Evolutionary conservation across 1,284 basidiomycete genomes (phyloP).

Genomic region (Hemileia vastatrix): DNA sequence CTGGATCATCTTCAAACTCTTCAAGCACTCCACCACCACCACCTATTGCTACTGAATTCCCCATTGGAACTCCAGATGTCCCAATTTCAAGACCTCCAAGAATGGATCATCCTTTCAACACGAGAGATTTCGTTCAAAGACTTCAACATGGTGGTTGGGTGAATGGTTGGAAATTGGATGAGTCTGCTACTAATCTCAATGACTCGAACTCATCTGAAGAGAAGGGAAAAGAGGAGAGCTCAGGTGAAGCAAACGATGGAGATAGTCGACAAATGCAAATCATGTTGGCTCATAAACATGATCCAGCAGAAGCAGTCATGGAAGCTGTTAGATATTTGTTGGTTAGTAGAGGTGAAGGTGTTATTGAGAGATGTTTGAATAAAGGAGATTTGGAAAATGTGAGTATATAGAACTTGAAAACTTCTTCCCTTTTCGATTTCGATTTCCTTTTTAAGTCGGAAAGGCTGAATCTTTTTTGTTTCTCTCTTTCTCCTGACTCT

Average conservation of each 20-base stretch:
- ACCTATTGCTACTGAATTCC: background rate
- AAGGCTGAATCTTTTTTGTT: no score
- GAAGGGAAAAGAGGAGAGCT: background rate
- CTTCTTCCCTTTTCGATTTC: no score
- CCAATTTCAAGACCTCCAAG: background rate
- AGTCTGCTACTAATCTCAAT: background rate
- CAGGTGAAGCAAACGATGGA: background rate
- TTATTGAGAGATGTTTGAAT: conserved; percentile 33
- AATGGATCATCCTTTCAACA: conserved; percentile 35
- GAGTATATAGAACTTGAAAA: background rate
- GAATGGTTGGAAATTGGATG: background rate
- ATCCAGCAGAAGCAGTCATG: conserved; percentile 41
- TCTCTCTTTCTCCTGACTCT: no score
- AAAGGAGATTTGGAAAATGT: conserved; percentile 34
- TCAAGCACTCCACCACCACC: no score
- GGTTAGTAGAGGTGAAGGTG: conserved; percentile 30
- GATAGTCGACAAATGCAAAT: background rate
- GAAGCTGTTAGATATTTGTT: conserved; percentile 35
- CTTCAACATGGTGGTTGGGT: conserved; percentile 37
- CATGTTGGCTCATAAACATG: conserved; percentile 28
- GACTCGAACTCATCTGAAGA: background rate
- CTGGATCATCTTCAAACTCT: background rate
- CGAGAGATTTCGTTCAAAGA: conserved; percentile 35
- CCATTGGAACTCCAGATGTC: background rate
- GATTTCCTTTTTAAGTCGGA: no score